Evolutionary conservation across 495 filamentous ascomycete genomes (phyloP), one percentile per base, ranked within the genome.

Genomic region (Aspergillus steynii): DNA sequence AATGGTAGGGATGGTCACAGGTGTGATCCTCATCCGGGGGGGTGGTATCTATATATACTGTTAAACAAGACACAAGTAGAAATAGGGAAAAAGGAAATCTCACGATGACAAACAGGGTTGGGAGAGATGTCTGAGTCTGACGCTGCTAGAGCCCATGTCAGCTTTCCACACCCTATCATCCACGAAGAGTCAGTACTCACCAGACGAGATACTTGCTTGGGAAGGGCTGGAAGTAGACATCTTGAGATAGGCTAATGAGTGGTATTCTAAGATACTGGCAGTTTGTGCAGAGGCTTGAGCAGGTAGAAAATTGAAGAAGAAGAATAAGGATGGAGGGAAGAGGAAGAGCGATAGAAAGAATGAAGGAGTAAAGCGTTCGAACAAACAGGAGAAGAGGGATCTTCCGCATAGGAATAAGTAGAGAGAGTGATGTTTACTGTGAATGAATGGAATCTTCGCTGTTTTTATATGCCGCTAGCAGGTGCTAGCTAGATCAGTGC

Each of bases 1-100:
- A 48, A 47, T 65, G 62, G 32, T 65, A 51, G 1, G 62, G 54
- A 34, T 65, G 62, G n/a, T 31, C 5, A 52, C 62, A 65, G 20
- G 62, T 65, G 42, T 65, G 62, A 12, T 10, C 50, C 9, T 15
- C 58, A 28, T 55, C 58, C 1, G 62, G 62, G 4, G 28, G 53
- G 20, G 28, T 51, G n/a, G 27, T 15, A 47, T 65, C 62, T 65
- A 47, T 1, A 5, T 2, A 9, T 4, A 0, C 29, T 31, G 25
- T 31, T 61, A 42, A 32, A 45, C 12, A 15, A 3, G 32, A 15
- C 15, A 2, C 8, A 27, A 20, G 12, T n/a, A 14, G 26, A 20
- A 9, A 8, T 29, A 14, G 15, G 20, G 25, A 32, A 15, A 27
- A 26, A 0, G 20, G 47, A 29, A 34, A 53, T 29, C 54, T 49